Base-by-base conservation (phyloP, 768 basidiomycete genomes). In the Lactarius vividus region DNA sequence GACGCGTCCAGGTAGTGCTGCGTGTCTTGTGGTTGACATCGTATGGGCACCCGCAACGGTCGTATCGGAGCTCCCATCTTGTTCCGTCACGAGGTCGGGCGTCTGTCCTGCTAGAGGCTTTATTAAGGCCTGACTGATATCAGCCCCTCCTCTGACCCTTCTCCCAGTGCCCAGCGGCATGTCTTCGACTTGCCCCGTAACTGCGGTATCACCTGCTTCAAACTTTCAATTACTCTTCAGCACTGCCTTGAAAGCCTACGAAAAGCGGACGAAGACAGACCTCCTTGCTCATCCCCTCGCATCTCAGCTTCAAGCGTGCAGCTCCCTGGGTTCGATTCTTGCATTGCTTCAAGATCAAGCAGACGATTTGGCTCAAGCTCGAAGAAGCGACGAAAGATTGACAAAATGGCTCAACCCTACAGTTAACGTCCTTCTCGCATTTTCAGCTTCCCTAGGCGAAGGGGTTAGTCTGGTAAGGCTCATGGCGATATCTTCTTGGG, bases 201-300 rank as follows among this genome's bases (percentile, higher is more conserved):
- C 11, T 2, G 13, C 57, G 37, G 31, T 39, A 13, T 20, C 57
- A 16, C 15, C 26, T 3, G 20, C 44, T 35, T 35, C 35, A 11
- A 35, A 60, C n/a, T 49, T 60, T 31, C 44, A 31, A 28, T 5
- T 6, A 9, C 15, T 60, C 26, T 49, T 60, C n/a, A 49, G 23
- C 20, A 35, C 29, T 5, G 59, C 59, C n/a, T 49, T 60, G 59
- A 60, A 60, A 15, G 46, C 29, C 3, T 49, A 60, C 31, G 46
- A 46, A 31, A 49, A n/a, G 31, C 20, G 35, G 18, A 60, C 59
- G 7, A 49, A 49, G 46, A 49, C 3, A 9, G 59, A 60, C 46
- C 42, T 60, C 20, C 28, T 49, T 23, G 46, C n/a, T 9, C 59
- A 60, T 35, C 59, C 59, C 7, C 59, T 60, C 23, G 59, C 59